A percentile compares a stretch with the other conserved stretches of the same genome.
Conservation (phyloP, 148 eudicot genomes). For the Oxyria digyna region DNA sequence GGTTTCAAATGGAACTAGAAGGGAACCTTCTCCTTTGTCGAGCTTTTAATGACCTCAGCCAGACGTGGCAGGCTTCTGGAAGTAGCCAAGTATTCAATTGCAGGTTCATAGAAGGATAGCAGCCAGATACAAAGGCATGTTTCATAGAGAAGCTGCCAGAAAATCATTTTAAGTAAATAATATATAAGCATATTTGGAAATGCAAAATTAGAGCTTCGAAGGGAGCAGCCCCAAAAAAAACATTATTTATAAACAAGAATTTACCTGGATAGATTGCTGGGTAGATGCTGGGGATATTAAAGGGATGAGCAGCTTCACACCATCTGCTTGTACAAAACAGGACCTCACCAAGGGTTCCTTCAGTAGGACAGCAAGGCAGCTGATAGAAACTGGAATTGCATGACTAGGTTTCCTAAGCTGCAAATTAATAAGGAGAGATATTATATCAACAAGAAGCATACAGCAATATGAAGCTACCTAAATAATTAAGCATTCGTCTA, state of each 20-base stretch:
- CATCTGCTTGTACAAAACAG: conserved; percentile 87
- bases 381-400: conserved; percentile 62
- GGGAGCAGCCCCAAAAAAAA: not conserved
- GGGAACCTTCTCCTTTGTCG: conserved; percentile 85
- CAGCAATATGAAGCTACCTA: not conserved
- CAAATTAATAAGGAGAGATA: conserved; percentile 9
- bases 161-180: conserved; percentile 4
- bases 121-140: conserved; percentile 96
- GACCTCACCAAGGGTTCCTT: conserved; percentile 87
- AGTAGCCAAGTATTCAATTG: conserved; percentile 83
- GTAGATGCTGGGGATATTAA: conserved; percentile 76
- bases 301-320: conserved; percentile 88
- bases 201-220: not conserved
- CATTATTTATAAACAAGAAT: not conserved
- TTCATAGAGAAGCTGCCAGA: conserved; percentile 85
- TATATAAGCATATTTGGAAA: conserved; percentile 1
- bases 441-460: not conserved
- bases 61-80: conserved; percentile 64
- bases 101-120: conserved; percentile 84
- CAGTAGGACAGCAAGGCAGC: conserved; percentile 65
- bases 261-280: conserved; percentile 90
- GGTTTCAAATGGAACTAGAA: not conserved
- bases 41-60: conserved; percentile 81
- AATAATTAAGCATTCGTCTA: not conserved
- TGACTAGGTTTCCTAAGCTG: conserved; percentile 86